A percentile compares a stretch with the other conserved stretches of the same genome.
These are phyloP conservation scores for Aspergillus nomiae DNA, from an alignment of 2,329 filamentous ascomycete species.

Conservation along the genomic window DNA sequence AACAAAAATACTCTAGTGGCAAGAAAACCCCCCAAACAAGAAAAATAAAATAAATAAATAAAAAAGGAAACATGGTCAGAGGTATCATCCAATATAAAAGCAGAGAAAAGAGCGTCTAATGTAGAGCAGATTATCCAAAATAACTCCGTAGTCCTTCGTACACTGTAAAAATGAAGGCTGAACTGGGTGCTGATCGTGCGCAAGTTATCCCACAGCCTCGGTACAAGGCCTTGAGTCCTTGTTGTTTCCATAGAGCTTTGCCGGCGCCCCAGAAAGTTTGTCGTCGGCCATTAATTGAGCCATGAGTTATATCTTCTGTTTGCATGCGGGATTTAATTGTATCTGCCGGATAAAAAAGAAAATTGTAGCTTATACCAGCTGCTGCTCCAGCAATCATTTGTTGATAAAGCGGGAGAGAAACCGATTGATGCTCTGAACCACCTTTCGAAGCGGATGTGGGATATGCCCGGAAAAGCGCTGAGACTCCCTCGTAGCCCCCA, in stretches of 20 bases:
- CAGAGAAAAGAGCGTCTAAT: constrained; percentile 4
- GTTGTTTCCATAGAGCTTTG: constrained; percentile 73
- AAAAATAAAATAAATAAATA: constrained; percentile 8
- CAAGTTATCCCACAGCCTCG: constrained; percentile 95
- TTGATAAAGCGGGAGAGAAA: constrained; percentile 75
- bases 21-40: not conserved
- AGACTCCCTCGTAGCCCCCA: constrained; percentile 80
- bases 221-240: constrained; percentile 84
- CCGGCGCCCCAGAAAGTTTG: constrained; percentile 74
- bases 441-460: constrained; percentile 33
- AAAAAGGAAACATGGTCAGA: constrained; percentile 15
- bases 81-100: constrained; percentile 20
- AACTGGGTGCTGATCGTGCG: constrained; percentile 83
- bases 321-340: constrained; percentile 98
- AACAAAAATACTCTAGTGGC: too few species aligned
- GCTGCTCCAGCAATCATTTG: constrained; percentile 84
- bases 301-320: constrained; percentile 66
- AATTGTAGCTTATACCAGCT: constrained; percentile 94
- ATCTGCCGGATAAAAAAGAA: constrained; percentile 94
- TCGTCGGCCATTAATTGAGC: constrained; percentile 49
- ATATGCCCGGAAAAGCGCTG: constrained; percentile 66
- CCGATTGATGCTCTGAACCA: constrained; percentile 30
- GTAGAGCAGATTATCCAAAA: constrained; percentile 47
- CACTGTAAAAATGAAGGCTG: constrained; percentile 96
- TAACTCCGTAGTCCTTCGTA: constrained; percentile 81